phyloP scores from a whole-genome alignment of 75 land plant species.

The Ceratopteris richardii region DNA sequence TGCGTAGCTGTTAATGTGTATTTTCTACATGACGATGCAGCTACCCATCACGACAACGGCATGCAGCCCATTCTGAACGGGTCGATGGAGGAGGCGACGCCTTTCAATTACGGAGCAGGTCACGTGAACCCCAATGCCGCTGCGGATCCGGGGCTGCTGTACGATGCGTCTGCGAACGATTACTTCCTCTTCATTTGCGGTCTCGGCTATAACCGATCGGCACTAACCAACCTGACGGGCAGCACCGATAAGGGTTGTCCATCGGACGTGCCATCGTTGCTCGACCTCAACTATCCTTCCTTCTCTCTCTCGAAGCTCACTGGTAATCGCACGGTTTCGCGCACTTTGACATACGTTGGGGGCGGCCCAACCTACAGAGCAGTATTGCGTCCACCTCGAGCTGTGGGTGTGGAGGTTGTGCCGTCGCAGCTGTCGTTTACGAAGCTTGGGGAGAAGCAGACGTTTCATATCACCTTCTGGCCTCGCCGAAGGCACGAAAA shows the following conservation, averaged over 20 bases:
- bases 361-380: conserved; percentile 14
- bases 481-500: too few species aligned
- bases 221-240: conserved; percentile 5
- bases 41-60: conserved; percentile 27
- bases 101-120: conserved; percentile 49
- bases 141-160: conserved; percentile 46
- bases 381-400: conserved; percentile 14
- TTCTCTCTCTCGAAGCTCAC: conserved; percentile 24
- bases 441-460: conserved; percentile 33
- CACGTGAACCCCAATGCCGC: conserved; percentile 45
- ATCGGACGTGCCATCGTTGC: background rate
- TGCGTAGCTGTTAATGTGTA: too few species aligned
- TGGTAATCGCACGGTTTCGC: conserved; percentile 14
- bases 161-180: conserved; percentile 31
- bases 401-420: conserved; percentile 15
- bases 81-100: conserved; percentile 12
- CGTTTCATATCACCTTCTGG: conserved; percentile 24
- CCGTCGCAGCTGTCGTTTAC: conserved; percentile 37
- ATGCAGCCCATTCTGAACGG: conserved; percentile 16
- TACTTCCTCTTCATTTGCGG: conserved; percentile 43
- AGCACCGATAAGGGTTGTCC: conserved; percentile 25
- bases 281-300: conserved; percentile 52
- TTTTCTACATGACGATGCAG: conserved; percentile 16
- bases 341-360: conserved; percentile 47
- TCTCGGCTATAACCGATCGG: conserved; percentile 27